Evolutionary conservation across 495 filamentous ascomycete species (phyloP), one percentile per base, ranked within the genome.

Genomic region (Xylaria sp.): DNA sequence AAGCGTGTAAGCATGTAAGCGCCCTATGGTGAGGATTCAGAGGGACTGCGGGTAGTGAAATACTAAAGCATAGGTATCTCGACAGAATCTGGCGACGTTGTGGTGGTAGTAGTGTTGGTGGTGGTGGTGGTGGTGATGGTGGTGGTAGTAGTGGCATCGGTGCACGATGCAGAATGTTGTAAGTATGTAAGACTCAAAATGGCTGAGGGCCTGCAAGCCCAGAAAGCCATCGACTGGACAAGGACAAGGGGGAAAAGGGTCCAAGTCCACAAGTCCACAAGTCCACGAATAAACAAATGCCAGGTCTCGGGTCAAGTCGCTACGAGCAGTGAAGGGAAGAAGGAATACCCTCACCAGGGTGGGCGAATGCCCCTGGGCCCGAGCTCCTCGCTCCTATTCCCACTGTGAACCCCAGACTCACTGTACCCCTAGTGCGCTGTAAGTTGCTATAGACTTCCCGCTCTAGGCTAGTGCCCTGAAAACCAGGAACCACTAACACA

Each of bases 231-330:
- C 11, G n/a, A 53, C n/a, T 4, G 35, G n/a, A n/a, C 6, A 53
- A n/a, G 55, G 37, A 59, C 31, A 59, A 37, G 55, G 55, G 57
- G 33, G 7, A 11, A 4, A 5, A 59, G 57, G 31, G 57, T 35
- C 21, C 57, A 59, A 37, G 57, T 11, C 57, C 17, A 37, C 57
- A 19, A 59, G 37, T 59, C 37, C 37, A 59, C 57, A 59, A 59
- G 37, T 24, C 57, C 17, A 37, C 57, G 31, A 59, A 59, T 59
- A 59, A 59, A 59, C 57, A 59, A 59, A 59, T 24, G 57, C 57
- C 57, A 59, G 33, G 29, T 37, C 33, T 59, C 57, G 57, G 31
- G 57, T 37, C 31, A 37, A 59, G 17, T 35, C 26, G 55, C 31
- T 35, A 35, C 55, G 55, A 58, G 17, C 29, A 58, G 55, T n/a